A percentile compares a stretch with the other conserved stretches of the same genome.
phyloP scores from a whole-genome alignment of 83 land plant genomes.

The Picea mariana region DNA sequence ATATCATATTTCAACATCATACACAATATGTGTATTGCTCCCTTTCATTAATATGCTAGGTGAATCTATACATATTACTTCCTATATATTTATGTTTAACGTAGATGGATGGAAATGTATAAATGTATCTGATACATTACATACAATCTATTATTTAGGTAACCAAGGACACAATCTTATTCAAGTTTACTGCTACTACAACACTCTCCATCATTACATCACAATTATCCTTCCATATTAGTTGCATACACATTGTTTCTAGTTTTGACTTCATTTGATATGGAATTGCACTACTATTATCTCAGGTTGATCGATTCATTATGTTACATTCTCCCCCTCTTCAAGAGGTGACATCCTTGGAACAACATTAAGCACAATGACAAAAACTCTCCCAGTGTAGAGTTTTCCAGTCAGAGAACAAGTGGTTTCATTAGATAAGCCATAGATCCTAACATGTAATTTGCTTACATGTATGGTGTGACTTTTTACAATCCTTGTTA shows the following conservation, averaged over 20 bases:
- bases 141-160: neutral
- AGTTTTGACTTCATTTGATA: no score
- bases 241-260: no score
- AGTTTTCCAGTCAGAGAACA: neutral
- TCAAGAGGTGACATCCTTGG: no score
- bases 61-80: neutral
- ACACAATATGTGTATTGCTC: neutral
- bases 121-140: neutral
- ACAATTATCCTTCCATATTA: no score
- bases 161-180: no score
- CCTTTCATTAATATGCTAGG: neutral
- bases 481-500: neutral
- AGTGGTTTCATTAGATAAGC: neutral
- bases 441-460: conserved; percentile 2
- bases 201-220: neutral
- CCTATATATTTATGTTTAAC: neutral
- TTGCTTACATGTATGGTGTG: neutral
- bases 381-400: neutral
- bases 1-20: neutral
- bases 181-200: neutral
- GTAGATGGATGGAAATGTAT: neutral
- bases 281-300: no score
- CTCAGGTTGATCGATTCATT: no score
- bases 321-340: no score
- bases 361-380: neutral